Evolutionary conservation across 2,329 filamentous ascomycete species (phyloP).

Genomic region (Tolypocladium paradoxum): DNA sequence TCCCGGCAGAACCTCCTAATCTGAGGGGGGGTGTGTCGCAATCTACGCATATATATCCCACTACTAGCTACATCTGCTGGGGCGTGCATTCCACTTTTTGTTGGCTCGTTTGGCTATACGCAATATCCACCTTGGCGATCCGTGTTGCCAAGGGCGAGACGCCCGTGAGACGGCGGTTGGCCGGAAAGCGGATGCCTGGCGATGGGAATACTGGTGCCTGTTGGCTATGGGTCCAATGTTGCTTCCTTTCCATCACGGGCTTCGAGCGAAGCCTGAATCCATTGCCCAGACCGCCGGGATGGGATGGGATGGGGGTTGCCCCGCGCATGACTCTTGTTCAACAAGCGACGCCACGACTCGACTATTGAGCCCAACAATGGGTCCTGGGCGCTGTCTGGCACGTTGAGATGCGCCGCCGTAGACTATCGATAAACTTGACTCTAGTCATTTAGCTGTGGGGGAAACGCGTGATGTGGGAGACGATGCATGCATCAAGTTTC

Average conservation of each 20-base stretch:
- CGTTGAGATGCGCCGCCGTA: neutral
- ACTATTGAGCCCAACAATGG: neutral
- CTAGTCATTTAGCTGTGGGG: neutral
- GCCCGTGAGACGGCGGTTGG: neutral
- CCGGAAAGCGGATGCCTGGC: slow-evolving; percentile 1
- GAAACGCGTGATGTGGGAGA: neutral
- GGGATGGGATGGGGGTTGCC: neutral
- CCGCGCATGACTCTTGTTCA: neutral
- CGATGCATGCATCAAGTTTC: neutral
- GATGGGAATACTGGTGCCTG: slow-evolving; percentile 1
- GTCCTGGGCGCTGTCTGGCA: neutral
- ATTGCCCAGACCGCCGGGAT: neutral
- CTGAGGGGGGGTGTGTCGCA: too few species aligned
- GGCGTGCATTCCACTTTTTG: too few species aligned
- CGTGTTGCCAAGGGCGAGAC: too few species aligned
- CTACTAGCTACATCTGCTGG: too few species aligned
- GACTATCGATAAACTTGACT: neutral
- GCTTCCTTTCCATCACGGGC: neutral
- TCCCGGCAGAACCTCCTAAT: too few species aligned
- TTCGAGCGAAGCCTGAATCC: neutral
- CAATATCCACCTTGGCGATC: too few species aligned
- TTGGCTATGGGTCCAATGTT: slow-evolving; percentile 1
- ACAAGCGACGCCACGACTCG: neutral
- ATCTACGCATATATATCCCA: too few species aligned
- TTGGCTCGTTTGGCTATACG: too few species aligned